A percentile compares a stretch with the other conserved stretches of the same genome.
These are phyloP conservation scores for Acidiella bohemica DNA, from an alignment of 495 filamentous ascomycete genomes.

Conservation along the genomic window DNA sequence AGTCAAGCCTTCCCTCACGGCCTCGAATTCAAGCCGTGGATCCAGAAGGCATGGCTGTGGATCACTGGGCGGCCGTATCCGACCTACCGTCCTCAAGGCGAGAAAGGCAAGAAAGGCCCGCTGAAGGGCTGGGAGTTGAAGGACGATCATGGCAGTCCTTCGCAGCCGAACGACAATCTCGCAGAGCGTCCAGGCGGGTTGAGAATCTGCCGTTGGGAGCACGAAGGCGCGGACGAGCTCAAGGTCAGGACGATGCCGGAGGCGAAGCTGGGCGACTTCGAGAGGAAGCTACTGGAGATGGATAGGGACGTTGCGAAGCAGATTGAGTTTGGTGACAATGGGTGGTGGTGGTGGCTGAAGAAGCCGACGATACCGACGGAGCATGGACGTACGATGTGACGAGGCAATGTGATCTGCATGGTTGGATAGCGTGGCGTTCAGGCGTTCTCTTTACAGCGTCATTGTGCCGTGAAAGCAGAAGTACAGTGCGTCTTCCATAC, in stretches of 20 bases:
- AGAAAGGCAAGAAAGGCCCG: conserved; percentile 1
- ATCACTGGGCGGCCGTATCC: background rate
- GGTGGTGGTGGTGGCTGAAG: conserved; percentile 7
- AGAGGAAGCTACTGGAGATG: conserved; percentile 6
- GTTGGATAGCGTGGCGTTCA: too few species aligned
- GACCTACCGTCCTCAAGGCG: conserved; percentile 7
- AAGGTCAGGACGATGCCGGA: conserved; percentile 3
- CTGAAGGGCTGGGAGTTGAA: conserved; percentile 12
- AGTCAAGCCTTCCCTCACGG: conserved; percentile 3
- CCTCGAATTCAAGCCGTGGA: background rate
- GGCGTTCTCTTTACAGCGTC: too few species aligned
- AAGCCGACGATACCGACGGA: background rate
- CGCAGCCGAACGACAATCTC: conserved; percentile 5
- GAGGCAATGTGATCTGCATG: too few species aligned
- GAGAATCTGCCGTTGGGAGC: conserved; percentile 8
- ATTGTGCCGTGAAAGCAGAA: too few species aligned
- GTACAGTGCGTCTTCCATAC: too few species aligned
- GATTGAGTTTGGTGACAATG: conserved; percentile 11
- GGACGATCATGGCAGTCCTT: conserved; percentile 6
- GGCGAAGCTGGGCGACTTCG: conserved; percentile 12
- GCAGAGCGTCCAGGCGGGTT: conserved; percentile 4
- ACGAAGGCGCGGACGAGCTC: conserved; percentile 1
- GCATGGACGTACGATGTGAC: conserved; percentile 11
- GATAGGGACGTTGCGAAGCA: conserved; percentile 8
- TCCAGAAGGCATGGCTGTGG: background rate